Percentiles rank a stretch among this genome's conserved stretches.
These are phyloP conservation scores for Hypoxylon sp. DNA, from an alignment of 2,329 filamentous ascomycete species.

Conservation along the genomic window DNA sequence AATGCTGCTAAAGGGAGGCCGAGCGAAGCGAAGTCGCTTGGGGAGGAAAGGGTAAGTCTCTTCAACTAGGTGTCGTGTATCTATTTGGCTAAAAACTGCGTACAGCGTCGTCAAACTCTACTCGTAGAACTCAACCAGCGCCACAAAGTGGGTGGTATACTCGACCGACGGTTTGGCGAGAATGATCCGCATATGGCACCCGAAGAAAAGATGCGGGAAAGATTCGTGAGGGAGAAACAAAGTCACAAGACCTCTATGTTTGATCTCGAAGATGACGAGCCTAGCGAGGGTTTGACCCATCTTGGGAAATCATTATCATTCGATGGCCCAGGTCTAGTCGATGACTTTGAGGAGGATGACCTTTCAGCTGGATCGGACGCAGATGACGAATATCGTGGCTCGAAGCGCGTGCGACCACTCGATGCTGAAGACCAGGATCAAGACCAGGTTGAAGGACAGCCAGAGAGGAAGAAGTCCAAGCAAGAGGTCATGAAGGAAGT, in stretches of 20 bases:
- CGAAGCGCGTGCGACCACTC: conserved; percentile 68
- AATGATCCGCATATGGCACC: conserved; percentile 93
- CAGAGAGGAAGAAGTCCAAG: conserved; percentile 91
- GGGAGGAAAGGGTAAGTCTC: conserved; percentile 80
- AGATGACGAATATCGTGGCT: conserved; percentile 65
- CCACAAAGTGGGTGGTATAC: conserved; percentile 91
- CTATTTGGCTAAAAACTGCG: conserved; percentile 31
- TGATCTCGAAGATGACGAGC: conserved; percentile 87
- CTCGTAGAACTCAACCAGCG: conserved; percentile 90
- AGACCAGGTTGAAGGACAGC: conserved; percentile 67
- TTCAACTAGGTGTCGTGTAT: conserved; percentile 7
- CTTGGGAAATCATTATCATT: conserved; percentile 80
- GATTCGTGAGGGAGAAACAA: conserved; percentile 91
- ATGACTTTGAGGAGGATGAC: conserved; percentile 86
- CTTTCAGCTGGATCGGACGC: conserved; percentile 71
- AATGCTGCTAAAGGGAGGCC: conserved; percentile 74
- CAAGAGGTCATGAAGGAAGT: conserved; percentile 98
- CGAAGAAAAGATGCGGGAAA: conserved; percentile 90
- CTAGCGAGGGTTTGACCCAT: conserved; percentile 78
- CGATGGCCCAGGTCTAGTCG: conserved; percentile 64
- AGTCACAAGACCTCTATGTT: conserved; percentile 83
- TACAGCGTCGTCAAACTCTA: conserved; percentile 80
- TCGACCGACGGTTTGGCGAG: conserved; percentile 95
- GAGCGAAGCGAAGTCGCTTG: conserved; percentile 84
- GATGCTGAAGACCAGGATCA: conserved; percentile 64